Base-by-base conservation (phyloP, 768 basidiomycete genomes). In the Mycena pura region DNA sequence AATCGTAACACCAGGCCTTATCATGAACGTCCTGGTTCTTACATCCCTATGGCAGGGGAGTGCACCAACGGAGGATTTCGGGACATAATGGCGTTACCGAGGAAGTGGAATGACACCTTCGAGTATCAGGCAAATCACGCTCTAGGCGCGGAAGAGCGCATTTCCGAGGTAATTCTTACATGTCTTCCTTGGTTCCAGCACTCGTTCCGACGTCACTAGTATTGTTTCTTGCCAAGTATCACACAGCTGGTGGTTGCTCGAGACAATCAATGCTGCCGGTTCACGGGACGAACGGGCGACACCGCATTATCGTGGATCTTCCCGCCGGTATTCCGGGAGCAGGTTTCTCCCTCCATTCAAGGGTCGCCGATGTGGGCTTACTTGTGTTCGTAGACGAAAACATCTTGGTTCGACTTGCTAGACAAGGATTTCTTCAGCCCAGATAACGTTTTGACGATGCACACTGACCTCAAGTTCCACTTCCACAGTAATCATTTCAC, bases 401-500 rank as follows among this genome's bases (percentile, higher is more conserved):
- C 13, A 13, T 9, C 7, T 13, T 43, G 11, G 19, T 25, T 22
- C 41, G 24, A 21, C 8, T 15, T 24, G 9, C 19, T 43, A 6
- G 41, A 43, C 7, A 43, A 43, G 41, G 24, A 25, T 29, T 53
- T 53, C 25, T 15, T 31, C 4, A n/a, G 21, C 21, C 41, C 41
- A 8, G 21, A 21, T 14, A 41, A 53, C 29, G 11, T 43, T 10
- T n/a, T 41, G 3, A 17, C 51, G 5, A 40, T 53, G 51, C 51
- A 36, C 1, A 11, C 29, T 1, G 11, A 24, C 2, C 25, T 55
- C 3, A 11, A 19, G 8, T 38, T 19, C 53, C 19, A 45, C n/a
- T 45, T 55, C 53, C 44, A 45, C 43, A 27, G 24, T 32, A 55
- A 55, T 24, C 15, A 45, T 14, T 55, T 55, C 31, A 27, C 41